These are phyloP conservation scores for Fusarium gaditjirri DNA, from an alignment of 2,329 filamentous ascomycete genomes.

Conservation along the genomic window DNA sequence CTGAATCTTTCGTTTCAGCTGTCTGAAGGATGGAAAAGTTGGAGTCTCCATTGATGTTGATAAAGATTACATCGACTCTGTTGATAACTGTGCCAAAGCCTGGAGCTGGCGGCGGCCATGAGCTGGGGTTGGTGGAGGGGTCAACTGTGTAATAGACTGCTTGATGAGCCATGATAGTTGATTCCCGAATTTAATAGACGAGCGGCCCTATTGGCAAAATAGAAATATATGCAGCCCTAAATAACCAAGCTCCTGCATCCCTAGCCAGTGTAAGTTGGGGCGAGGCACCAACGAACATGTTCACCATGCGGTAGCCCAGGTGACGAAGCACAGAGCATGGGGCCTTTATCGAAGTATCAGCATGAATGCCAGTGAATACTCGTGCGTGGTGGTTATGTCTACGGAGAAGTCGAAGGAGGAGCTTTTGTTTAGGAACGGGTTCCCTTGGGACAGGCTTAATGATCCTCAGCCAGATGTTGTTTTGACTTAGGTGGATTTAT, in stretches of 20 bases:
- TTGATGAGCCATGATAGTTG: background rate
- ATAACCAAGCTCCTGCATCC: too few species aligned
- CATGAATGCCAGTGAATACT: background rate
- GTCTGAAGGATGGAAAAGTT: background rate
- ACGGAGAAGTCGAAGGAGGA: background rate
- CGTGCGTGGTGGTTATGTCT: background rate
- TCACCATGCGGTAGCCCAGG: background rate
- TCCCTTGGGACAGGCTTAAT: background rate
- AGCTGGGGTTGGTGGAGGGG: background rate
- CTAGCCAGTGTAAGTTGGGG: too few species aligned
- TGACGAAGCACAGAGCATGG: background rate
- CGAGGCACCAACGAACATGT: slow-evolving; percentile 4
- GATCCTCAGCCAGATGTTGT: background rate
- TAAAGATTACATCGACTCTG: background rate
- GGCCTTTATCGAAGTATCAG: background rate
- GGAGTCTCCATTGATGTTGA: background rate
- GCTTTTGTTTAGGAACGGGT: background rate
- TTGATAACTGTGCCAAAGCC: background rate
- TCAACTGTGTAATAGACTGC: background rate
- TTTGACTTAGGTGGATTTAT: background rate
- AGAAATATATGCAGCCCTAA: too few species aligned
- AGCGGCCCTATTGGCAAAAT: background rate
- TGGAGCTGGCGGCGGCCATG: background rate
- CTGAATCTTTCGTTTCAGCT: background rate
- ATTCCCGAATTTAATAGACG: fast-evolving